Conservation (phyloP, 495 filamentous ascomycete species). For the Lasiosphaeria ovina region DNA sequence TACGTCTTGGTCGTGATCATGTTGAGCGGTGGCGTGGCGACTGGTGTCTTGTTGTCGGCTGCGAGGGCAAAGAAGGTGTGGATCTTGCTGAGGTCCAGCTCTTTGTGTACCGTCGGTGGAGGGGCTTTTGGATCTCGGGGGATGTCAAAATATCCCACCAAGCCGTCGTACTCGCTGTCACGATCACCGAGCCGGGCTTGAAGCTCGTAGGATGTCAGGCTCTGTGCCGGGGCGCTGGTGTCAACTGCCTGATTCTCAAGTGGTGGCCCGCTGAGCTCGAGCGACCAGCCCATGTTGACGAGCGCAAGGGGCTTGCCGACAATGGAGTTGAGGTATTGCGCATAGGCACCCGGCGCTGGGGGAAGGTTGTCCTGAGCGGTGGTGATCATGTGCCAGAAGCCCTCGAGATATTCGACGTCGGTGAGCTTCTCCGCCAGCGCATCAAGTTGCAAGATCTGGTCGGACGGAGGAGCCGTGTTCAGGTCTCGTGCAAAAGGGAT, state of each 20-base stretch:
- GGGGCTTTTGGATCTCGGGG: background rate
- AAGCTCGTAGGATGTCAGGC: slow-evolving; percentile 32
- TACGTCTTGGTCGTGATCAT: slow-evolving; percentile 23
- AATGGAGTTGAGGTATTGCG: slow-evolving; percentile 34
- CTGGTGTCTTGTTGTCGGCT: too few relatives aligned
- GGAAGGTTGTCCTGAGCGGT: slow-evolving; percentile 18
- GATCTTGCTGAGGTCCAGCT: slow-evolving; percentile 29
- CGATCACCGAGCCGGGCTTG: slow-evolving; percentile 43
- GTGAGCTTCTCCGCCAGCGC: slow-evolving; percentile 30
- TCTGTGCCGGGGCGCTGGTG: background rate
- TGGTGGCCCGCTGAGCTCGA: slow-evolving; percentile 40
- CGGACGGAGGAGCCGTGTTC: slow-evolving; percentile 22
- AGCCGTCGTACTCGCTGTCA: slow-evolving; percentile 37
- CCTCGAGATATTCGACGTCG: slow-evolving; percentile 36
- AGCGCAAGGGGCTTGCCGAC: slow-evolving; percentile 51
- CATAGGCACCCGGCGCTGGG: slow-evolving; percentile 37
- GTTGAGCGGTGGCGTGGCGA: slow-evolving; percentile 7
- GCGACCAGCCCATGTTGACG: slow-evolving; percentile 42
- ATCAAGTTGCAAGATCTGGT: slow-evolving; percentile 31
- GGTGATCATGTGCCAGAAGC: slow-evolving; percentile 40
- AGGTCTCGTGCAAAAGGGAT: slow-evolving; percentile 31
- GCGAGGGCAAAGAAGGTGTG: slow-evolving; percentile 35
- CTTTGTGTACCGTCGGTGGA: too few relatives aligned
- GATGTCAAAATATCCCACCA: slow-evolving; percentile 43
- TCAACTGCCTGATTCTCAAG: background rate